Evolutionary conservation across 805 yeast genomes (phyloP).

Genomic region (Suhomyces canberraensis): DNA sequence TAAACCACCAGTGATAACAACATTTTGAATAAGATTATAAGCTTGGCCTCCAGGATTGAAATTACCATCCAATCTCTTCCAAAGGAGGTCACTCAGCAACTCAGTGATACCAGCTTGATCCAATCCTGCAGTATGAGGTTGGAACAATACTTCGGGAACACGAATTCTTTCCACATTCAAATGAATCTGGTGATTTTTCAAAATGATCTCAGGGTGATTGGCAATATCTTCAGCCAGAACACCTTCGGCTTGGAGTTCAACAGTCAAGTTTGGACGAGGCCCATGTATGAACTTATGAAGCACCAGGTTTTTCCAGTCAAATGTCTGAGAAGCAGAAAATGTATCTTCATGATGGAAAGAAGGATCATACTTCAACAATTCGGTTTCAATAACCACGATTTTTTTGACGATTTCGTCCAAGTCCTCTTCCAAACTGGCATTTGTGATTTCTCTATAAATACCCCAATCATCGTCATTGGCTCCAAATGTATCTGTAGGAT

Average conservation of each 20-base stretch:
- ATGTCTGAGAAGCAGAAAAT: slow-evolving; percentile 60
- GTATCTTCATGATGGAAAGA: slow-evolving; percentile 84
- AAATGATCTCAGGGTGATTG: slow-evolving; percentile 60
- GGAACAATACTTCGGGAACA: slow-evolving; percentile 88
- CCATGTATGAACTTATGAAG: slow-evolving; percentile 88
- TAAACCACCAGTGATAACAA: slow-evolving; percentile 86
- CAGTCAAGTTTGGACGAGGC: slow-evolving; percentile 75
- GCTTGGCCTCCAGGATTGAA: slow-evolving; percentile 55
- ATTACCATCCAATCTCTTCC: slow-evolving; percentile 56
- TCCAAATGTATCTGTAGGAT: slow-evolving; percentile 91
- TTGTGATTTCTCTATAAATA: slow-evolving; percentile 78
- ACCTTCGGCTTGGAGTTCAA: slow-evolving; percentile 42
- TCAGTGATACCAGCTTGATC: slow-evolving; percentile 96
- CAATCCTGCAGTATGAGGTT: slow-evolving; percentile 90
- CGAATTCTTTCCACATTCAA: slow-evolving; percentile 86
- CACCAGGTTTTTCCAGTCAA: slow-evolving; percentile 79
- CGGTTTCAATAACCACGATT: slow-evolving; percentile 64
- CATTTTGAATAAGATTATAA: slow-evolving; percentile 52
- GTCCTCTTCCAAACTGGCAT: slow-evolving; percentile 71
- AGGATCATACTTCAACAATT: slow-evolving; percentile 79
- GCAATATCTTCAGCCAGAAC: slow-evolving; percentile 41
- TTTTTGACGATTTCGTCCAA: slow-evolving; percentile 69
- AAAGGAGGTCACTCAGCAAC: slow-evolving; percentile 61
- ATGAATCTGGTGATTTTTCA: slow-evolving; percentile 87
- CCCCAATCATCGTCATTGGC: slow-evolving; percentile 96